Conservation (phyloP, 805 yeast genomes). For the Starmerella powellii region DNA sequence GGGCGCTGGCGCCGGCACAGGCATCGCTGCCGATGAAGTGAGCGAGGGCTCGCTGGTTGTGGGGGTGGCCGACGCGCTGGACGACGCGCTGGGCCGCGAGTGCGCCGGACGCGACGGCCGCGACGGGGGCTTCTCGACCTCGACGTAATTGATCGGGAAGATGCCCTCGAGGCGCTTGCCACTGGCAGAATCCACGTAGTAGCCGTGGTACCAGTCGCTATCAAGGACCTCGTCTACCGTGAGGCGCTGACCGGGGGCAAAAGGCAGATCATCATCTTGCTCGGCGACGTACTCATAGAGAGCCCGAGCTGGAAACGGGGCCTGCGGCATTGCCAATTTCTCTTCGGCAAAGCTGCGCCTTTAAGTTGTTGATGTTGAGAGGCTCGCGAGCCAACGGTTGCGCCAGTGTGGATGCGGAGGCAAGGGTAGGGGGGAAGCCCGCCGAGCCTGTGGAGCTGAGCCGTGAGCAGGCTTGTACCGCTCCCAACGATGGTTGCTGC, state of each 20-base stretch:
- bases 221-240: conserved; percentile 72
- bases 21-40: not conserved
- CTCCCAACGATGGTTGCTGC: too few species aligned
- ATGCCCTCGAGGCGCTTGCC: conserved; percentile 44
- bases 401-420: too few species aligned
- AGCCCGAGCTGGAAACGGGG: conserved; percentile 60
- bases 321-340: conserved; percentile 10
- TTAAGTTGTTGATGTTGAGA: too few species aligned
- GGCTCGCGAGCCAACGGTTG: too few species aligned
- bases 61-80: conserved; percentile 6
- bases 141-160: conserved; percentile 80
- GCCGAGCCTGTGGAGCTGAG: too few species aligned
- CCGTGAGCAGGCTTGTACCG: too few species aligned
- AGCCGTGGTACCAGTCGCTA: conserved; percentile 83
- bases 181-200: conserved; percentile 39
- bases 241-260: conserved; percentile 54
- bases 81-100: not conserved
- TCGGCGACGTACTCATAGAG: conserved; percentile 55
- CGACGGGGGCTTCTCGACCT: conserved; percentile 22
- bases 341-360: too few species aligned
- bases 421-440: too few species aligned
- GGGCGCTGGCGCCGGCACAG: conserved; percentile 16
- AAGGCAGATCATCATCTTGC: conserved; percentile 73
- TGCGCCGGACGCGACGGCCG: conserved; percentile 13
- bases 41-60: not conserved